phyloP scores from a whole-genome alignment of 2,329 filamentous ascomycete genomes.

The Stachybotrys elegans region DNA sequence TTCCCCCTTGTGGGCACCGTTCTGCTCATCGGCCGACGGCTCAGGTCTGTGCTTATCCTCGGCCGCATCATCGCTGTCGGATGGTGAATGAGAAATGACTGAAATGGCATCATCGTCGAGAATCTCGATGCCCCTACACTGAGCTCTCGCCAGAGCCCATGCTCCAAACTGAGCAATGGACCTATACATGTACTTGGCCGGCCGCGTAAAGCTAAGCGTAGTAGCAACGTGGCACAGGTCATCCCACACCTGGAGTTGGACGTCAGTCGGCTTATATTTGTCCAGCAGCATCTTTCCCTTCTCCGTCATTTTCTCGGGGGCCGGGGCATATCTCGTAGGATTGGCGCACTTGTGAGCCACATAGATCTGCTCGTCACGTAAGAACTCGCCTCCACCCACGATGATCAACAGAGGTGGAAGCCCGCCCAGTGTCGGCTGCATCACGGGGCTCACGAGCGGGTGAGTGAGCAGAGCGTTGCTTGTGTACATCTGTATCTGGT shows the following conservation, averaged over 20 bases:
- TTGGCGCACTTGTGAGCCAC: constrained; percentile 91
- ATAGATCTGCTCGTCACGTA: constrained; percentile 93
- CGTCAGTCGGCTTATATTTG: constrained; percentile 77
- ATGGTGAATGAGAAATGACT: constrained; percentile 59
- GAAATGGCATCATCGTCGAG: constrained; percentile 73
- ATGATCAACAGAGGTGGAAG: constrained; percentile 84
- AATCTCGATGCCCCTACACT: constrained; percentile 75
- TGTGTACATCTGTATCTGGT: constrained; percentile 82
- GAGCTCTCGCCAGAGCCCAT: constrained; percentile 81
- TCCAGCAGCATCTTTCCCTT: constrained; percentile 54
- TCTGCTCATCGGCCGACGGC: neutral
- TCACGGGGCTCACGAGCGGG: constrained; percentile 81
- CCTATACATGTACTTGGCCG: constrained; percentile 93
- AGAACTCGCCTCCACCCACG: constrained; percentile 79
- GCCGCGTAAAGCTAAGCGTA: constrained; percentile 91
- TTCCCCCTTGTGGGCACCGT: too few relatives aligned
- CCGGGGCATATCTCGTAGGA: constrained; percentile 69
- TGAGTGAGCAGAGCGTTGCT: constrained; percentile 82
- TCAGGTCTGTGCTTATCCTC: constrained; percentile 14
- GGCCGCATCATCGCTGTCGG: constrained; percentile 22
- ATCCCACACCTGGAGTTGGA: constrained; percentile 95
- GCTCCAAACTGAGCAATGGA: constrained; percentile 90
- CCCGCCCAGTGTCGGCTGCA: constrained; percentile 85
- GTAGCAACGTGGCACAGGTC: constrained; percentile 89
- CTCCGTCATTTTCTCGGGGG: constrained; percentile 57